Conservation (phyloP, 2,329 filamentous ascomycete species). For the Talaromyces verruculosus region DNA sequence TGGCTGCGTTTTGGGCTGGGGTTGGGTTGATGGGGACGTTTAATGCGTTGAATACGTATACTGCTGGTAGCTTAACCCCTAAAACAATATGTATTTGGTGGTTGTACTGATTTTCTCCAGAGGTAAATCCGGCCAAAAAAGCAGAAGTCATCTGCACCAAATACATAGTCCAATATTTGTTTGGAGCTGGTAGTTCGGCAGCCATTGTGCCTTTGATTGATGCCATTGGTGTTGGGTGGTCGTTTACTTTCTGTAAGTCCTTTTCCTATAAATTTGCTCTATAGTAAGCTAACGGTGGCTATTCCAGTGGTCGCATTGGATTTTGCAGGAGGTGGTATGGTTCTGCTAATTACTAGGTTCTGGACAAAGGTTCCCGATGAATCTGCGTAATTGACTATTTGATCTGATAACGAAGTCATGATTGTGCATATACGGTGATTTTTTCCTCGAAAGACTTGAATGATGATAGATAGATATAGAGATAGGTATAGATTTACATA, state of each 20-base stretch:
- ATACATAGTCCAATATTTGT: constrained; percentile 74
- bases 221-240: constrained; percentile 75
- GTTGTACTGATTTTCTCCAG: constrained; percentile 21
- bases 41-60: constrained; percentile 71
- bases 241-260: constrained; percentile 65
- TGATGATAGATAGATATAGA: not conserved
- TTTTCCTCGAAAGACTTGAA: not conserved
- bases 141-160: constrained; percentile 77
- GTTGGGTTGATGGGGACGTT: constrained; percentile 73
- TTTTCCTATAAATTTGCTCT: not conserved
- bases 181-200: constrained; percentile 68
- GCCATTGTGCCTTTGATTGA: constrained; percentile 71
- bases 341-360: not conserved
- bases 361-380: not conserved
- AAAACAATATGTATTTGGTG: too few species aligned
- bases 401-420: not conserved
- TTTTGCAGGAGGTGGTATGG: not conserved
- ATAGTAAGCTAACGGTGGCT: not conserved
- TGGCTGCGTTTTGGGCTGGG: constrained; percentile 71
- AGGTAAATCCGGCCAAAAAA: constrained; percentile 50
- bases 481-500: not conserved
- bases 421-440: not conserved
- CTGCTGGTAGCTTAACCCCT: constrained; percentile 29
- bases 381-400: not conserved
- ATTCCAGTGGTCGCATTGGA: not conserved